These are phyloP conservation scores for Shiraia sp. DNA, from an alignment of 2,329 filamentous ascomycete species.

Conservation along the genomic window DNA sequence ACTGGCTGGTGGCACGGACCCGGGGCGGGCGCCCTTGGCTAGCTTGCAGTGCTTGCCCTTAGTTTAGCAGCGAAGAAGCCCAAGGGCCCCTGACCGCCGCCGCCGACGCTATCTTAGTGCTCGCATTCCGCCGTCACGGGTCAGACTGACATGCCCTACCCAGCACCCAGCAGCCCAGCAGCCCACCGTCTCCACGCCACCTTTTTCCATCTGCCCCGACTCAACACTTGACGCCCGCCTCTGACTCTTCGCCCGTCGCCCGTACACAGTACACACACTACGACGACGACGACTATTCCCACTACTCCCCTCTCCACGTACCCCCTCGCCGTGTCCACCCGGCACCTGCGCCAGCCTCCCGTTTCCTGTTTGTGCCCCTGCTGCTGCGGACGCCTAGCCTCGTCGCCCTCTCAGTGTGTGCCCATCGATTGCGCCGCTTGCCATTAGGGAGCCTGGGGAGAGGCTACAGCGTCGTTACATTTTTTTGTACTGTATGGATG, in stretches of 20 bases:
- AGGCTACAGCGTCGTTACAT: too few relatives aligned
- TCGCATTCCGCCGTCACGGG: constrained; percentile 36
- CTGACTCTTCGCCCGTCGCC: constrained; percentile 12
- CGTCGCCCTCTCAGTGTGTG: too few relatives aligned
- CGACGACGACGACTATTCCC: too few relatives aligned
- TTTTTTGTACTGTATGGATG: constrained; percentile 12
- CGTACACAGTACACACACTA: too few relatives aligned
- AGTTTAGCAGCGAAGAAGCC: too few relatives aligned
- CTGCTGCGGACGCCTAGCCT: too few relatives aligned
- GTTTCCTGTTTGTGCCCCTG: too few relatives aligned
- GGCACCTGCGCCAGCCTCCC: neutral
- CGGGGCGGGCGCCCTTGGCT: constrained; percentile 12
- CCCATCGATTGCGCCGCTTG: too few relatives aligned
- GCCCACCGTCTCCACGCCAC: constrained; percentile 13
- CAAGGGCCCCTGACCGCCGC: too few relatives aligned
- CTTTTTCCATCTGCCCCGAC: constrained; percentile 4
- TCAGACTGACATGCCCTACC: constrained; percentile 23
- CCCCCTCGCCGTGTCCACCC: too few relatives aligned
- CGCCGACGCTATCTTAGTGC: too few relatives aligned
- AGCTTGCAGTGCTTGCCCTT: constrained; percentile 5
- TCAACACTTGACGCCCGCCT: constrained; percentile 6
- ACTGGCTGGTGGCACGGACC: constrained; percentile 21
- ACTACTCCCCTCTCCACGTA: too few relatives aligned
- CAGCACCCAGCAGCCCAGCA: constrained; percentile 18
- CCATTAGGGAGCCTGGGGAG: neutral